Evolutionary conservation across 2,329 filamentous ascomycete genomes (phyloP), one percentile per base, ranked within the genome.

Genomic region (Didymella arachidicola): DNA sequence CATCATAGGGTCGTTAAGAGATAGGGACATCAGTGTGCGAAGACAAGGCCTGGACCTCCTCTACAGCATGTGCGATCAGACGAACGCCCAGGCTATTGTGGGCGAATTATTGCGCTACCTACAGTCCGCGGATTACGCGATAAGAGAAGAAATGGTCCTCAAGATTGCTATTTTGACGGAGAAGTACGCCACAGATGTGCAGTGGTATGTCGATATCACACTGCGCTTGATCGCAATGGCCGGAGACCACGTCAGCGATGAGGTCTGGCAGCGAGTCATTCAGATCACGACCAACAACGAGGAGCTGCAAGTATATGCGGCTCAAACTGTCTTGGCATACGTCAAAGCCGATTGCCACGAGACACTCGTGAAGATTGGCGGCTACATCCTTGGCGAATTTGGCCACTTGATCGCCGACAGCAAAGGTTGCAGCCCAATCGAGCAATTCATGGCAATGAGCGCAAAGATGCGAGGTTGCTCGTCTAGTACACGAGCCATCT

Each of bases 231-330:
- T 99, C 59, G 93, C 94, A 58, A 93, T 98, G 87, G 95, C 96
- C 3, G 95, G 95, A 66, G 95, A 99, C 72, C 95, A 99, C 76
- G 94, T 99, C 67, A 98, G 94, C 77, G 96, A 99, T 64, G 95
- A 99, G 79, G 95, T 99, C 18, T 99, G 95, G 95, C 95, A 99
- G 77, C 89, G 95, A 69, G 94, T 99, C 55, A 97, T 97, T 63
- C 95, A 99, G 77, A 98, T 99, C 68, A 93, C 98, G 59, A 98
- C 95, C 53, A 99, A 99, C 82, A 99, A 99, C 77, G 95, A 99
- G 77, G 94, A 98, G 77, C 84, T 99, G 11, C 95, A 99, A 78
- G 89, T 97, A 0, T 99, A 99, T 74, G 95, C 95, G 1, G 93
- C 95, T 4, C 92, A 96, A 73, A 96, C 96, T 69, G 93, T 95